These are phyloP conservation scores for Rehmannia glutinosa DNA, from an alignment of 257 asterid species.

Conservation along the genomic window DNA sequence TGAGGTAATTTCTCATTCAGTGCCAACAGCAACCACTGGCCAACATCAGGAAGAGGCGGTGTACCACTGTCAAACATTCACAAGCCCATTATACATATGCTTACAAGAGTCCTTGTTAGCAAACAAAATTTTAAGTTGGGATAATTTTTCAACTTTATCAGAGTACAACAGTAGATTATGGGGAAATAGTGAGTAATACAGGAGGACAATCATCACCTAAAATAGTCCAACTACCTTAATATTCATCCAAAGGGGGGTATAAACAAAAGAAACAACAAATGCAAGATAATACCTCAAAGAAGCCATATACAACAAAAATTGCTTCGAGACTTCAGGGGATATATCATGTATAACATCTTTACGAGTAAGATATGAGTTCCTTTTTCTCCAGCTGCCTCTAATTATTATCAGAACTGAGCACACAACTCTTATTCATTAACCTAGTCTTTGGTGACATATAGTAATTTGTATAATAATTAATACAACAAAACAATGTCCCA, in stretches of 20 bases:
- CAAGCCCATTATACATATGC: conserved; percentile 21
- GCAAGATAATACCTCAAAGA: too few relatives aligned
- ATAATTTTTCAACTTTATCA: neutral
- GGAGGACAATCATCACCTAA: too few relatives aligned
- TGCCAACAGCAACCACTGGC: conserved; percentile 92
- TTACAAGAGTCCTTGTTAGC: neutral
- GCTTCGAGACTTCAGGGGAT: neutral
- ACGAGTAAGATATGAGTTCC: too few relatives aligned
- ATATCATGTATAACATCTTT: too few relatives aligned
- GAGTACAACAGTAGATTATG: neutral
- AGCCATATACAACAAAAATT: neutral
- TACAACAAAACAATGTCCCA: too few relatives aligned
- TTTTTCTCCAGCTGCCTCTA: too few relatives aligned
- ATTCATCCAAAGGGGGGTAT: neutral
- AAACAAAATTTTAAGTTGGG: neutral
- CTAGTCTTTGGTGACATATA: too few relatives aligned
- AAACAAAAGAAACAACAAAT: conserved; percentile 12
- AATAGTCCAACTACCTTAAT: too few relatives aligned
- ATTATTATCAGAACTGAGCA: too few relatives aligned
- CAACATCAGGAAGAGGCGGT: conserved; percentile 93
- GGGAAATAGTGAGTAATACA: too few relatives aligned
- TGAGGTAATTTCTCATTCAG: conserved; percentile 79
- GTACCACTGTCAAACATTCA: conserved; percentile 47
- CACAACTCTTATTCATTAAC: too few relatives aligned
- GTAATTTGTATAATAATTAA: too few relatives aligned